Evolutionary conservation across 805 yeast genomes (phyloP), one percentile per base, ranked within the genome.

Genomic region (Wickerhamiella cacticola): DNA sequence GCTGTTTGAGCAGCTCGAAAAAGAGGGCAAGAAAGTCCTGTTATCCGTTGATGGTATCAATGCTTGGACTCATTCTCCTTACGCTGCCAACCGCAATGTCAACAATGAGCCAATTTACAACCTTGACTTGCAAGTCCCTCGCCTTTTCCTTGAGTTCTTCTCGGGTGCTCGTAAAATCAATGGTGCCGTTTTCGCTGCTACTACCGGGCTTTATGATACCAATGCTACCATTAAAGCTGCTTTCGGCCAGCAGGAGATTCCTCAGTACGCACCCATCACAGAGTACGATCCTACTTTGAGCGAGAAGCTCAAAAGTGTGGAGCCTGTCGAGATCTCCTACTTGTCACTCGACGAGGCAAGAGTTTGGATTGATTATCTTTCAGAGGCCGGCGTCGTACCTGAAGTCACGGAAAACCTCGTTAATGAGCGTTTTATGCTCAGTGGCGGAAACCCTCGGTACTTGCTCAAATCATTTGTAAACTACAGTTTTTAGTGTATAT

Each of bases 41-140:
- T 68, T 85, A 38, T 71, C 94, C 2, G 70, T 86, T 38, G 96
- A 87, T 62, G 79, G 82, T 59, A 71, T 85, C 59, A 78, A 84
- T 50, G 76, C 79, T 2, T 64, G 84, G 49, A 61, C 78, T 10
- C 73, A 78, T 33, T 57, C 65, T 25, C 71, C 82, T 5, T 63
- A 63, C 46, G 75, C 94, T 7, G 70, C 66, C 35, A 85, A 87
- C 66, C 72, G 74, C 55, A 73, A 79, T 58, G 63, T 71, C 1
- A 67, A 75, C 21, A 77, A 78, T 64, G 61, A 66, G 35, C 71
- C 71, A 8, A 73, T 87, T 48, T 76, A 76, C 55, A 70, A 79
- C 50, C 68, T 71, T 19, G 73, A 80, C 24, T 71, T 87, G 41
- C 87, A 83, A 60, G 58, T 85, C 18, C 78, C 81, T 10, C 71